These are phyloP conservation scores for Pilatotrama ljubarskyi DNA, from an alignment of 768 basidiomycete species.

Conservation along the genomic window DNA sequence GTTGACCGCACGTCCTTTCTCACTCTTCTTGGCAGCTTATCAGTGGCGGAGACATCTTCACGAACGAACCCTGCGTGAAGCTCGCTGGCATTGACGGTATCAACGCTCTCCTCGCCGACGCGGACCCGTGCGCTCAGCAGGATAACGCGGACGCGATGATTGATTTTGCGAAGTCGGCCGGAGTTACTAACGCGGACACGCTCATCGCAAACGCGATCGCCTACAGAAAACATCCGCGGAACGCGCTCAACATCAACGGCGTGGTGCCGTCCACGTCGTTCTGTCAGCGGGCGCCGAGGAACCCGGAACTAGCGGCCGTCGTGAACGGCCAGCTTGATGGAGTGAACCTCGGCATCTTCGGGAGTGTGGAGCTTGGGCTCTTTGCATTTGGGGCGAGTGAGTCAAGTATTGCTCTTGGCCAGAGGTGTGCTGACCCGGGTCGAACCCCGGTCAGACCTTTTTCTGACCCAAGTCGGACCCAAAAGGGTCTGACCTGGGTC, in stretches of 20 bases:
- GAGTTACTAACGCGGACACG: slow-evolving; percentile 40
- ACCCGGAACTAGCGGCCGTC: slow-evolving; percentile 48
- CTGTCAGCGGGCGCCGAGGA: slow-evolving; percentile 54
- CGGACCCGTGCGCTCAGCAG: slow-evolving; percentile 51
- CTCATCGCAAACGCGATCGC: slow-evolving; percentile 44
- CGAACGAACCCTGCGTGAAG: slow-evolving; percentile 42
- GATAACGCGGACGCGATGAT: slow-evolving; percentile 51
- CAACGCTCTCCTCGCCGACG: slow-evolving; percentile 45
- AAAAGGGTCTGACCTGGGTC: too few species aligned
- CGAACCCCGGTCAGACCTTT: too few species aligned
- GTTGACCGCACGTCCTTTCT: not conserved
- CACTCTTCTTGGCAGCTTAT: slow-evolving; percentile 15
- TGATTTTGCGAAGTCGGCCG: slow-evolving; percentile 47
- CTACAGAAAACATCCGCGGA: slow-evolving; percentile 45
- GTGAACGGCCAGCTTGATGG: slow-evolving; percentile 44
- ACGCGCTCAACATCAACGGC: slow-evolving; percentile 44
- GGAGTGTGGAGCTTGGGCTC: slow-evolving; percentile 49
- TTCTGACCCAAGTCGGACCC: too few species aligned
- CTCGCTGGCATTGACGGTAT: slow-evolving; percentile 42
- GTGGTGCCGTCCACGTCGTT: slow-evolving; percentile 49
- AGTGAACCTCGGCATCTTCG: slow-evolving; percentile 53
- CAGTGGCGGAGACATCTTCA: slow-evolving; percentile 44
- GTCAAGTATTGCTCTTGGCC: slow-evolving; percentile 24
- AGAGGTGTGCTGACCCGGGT: too few species aligned
- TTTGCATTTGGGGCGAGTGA: slow-evolving; percentile 46